Conservation (phyloP, 805 yeast genomes). For the Diddensiella santjacobensis region DNA sequence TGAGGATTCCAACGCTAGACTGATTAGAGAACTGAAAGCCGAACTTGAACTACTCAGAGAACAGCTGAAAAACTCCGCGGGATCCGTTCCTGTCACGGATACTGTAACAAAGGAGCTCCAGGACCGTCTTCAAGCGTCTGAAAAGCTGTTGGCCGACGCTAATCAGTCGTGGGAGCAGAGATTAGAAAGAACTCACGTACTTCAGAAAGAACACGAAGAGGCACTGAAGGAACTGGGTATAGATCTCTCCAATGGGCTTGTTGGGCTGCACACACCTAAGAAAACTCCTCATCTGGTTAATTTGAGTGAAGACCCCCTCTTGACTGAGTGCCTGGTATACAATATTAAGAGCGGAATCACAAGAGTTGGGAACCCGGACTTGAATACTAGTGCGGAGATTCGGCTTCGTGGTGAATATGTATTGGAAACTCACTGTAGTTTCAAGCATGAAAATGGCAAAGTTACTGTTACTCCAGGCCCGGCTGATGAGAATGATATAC, state of each 20-base stretch:
- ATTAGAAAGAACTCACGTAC: constrained; percentile 21
- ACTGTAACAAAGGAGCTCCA: constrained; percentile 2
- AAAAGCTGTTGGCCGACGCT: constrained; percentile 26
- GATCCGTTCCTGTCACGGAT: constrained; percentile 4
- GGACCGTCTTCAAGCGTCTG: constrained; percentile 21
- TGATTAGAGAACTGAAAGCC: constrained; percentile 32
- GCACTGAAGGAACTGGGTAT: constrained; percentile 30
- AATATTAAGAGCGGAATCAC: constrained; percentile 27
- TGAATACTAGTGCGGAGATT: constrained; percentile 21
- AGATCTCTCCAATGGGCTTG: constrained; percentile 22
- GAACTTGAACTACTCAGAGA: constrained; percentile 23
- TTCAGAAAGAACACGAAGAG: constrained; percentile 27
- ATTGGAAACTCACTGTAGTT: constrained; percentile 21
- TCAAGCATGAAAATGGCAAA: constrained; percentile 19
- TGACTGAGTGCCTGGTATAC: constrained; percentile 29
- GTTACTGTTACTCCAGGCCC: constrained; percentile 21
- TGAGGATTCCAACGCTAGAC: constrained; percentile 56
- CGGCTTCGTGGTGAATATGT: constrained; percentile 24
- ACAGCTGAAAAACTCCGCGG: constrained; percentile 15
- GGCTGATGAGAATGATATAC: constrained; percentile 9
- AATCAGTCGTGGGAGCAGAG: constrained; percentile 30
- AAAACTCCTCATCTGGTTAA: constrained; percentile 29
- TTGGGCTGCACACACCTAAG: constrained; percentile 28
- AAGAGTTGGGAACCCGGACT: constrained; percentile 24
- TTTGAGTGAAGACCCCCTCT: constrained; percentile 26